Percentiles rank a stretch among this genome's conserved stretches.
Evolutionary conservation across 768 basidiomycete species (phyloP).

Genomic region (Leccinum truebloodii): DNA sequence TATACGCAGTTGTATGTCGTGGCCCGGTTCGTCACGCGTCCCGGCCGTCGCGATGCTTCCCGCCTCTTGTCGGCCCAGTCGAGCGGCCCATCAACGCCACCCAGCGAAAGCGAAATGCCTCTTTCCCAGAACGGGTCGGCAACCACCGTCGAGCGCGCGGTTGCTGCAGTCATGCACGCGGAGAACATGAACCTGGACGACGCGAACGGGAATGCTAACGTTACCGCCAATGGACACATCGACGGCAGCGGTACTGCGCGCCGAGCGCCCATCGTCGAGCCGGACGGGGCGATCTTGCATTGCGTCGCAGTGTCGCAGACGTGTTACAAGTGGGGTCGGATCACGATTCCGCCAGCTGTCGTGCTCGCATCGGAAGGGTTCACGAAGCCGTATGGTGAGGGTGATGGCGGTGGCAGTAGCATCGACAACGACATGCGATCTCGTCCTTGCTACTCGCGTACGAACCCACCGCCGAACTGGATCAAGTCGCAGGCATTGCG

Average conservation of each 20-base stretch:
- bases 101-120: neutral
- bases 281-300: slow-evolving; percentile 59
- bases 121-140: slow-evolving; percentile 7
- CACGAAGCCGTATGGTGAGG: slow-evolving; percentile 22
- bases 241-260: neutral
- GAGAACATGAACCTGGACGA: neutral
- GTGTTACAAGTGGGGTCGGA: slow-evolving; percentile 71
- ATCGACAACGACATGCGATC: neutral
- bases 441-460: slow-evolving; percentile 31
- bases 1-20: slow-evolving; percentile 56
- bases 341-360: slow-evolving; percentile 71
- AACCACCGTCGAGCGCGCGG: slow-evolving; percentile 15
- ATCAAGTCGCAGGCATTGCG: slow-evolving; percentile 25
- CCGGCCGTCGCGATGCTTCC: slow-evolving; percentile 26
- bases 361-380: slow-evolving; percentile 64
- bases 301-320: slow-evolving; percentile 62
- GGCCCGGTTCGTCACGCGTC: slow-evolving; percentile 61
- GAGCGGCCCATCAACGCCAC: slow-evolving; percentile 26
- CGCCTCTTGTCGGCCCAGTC: slow-evolving; percentile 24
- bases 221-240: neutral
- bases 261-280: slow-evolving; percentile 21
- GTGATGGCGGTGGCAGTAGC: neutral
- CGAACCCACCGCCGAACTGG: slow-evolving; percentile 32
- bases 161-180: slow-evolving; percentile 11
- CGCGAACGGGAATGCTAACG: neutral